These are phyloP conservation scores for Clitopilus passeckerianus DNA, from an alignment of 768 basidiomycete genomes.

Conservation along the genomic window DNA sequence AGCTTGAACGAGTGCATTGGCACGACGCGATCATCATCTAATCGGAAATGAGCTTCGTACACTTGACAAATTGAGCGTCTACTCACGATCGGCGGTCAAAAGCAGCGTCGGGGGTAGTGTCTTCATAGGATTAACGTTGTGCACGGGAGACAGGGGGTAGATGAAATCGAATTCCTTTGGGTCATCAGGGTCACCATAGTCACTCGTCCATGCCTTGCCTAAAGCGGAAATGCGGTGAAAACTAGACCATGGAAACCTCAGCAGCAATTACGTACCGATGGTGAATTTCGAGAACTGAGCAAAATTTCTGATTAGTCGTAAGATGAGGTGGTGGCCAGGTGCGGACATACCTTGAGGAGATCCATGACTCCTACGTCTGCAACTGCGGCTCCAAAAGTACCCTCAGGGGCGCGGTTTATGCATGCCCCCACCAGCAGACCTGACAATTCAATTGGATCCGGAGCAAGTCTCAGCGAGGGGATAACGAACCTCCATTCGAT, in stretches of 20 bases:
- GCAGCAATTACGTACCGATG: constrained; percentile 41
- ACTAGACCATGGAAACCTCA: not conserved
- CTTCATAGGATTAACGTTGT: constrained; percentile 64
- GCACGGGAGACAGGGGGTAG: constrained; percentile 72
- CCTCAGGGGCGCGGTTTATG: constrained; percentile 71
- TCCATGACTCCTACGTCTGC: constrained; percentile 83
- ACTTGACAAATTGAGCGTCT: not conserved
- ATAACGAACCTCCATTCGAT: constrained; percentile 68
- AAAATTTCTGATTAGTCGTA: constrained; percentile 1
- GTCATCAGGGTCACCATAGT: constrained; percentile 74
- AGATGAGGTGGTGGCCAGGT: constrained; percentile 1
- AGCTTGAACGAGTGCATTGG: constrained; percentile 84
- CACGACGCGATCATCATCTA: constrained; percentile 85
- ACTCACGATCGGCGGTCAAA: constrained; percentile 80
- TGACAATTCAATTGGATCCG: constrained; percentile 16
- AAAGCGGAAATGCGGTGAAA: constrained; percentile 1
- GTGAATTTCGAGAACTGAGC: constrained; percentile 69
- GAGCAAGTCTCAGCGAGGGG: not conserved
- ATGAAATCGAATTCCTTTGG: constrained; percentile 84
- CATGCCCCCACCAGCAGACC: constrained; percentile 84
- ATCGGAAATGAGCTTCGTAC: not conserved
- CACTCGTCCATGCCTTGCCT: constrained; percentile 75
- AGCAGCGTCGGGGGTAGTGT: constrained; percentile 66
- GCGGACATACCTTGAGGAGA: constrained; percentile 56
- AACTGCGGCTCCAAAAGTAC: constrained; percentile 71